Evolutionary conservation across 257 asterid genomes (phyloP).

Genomic region (Ehretia macrophylla): DNA sequence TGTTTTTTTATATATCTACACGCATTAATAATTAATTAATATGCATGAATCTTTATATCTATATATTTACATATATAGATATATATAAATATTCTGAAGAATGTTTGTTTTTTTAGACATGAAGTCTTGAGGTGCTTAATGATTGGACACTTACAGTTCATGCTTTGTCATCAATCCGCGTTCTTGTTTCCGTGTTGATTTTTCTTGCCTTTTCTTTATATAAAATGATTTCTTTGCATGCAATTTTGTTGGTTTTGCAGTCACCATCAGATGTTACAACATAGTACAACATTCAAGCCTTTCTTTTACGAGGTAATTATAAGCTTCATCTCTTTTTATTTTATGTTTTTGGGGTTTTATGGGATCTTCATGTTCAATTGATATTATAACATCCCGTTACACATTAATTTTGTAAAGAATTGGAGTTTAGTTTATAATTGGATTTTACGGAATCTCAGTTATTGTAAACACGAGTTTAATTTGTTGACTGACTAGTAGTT

Average conservation of each 20-base stretch:
- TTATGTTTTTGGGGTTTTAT: not conserved
- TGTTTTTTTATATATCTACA: not conserved
- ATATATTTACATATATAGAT: not conserved
- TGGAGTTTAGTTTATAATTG: not conserved
- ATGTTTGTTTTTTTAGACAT: conserved; percentile 16
- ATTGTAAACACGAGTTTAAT: not conserved
- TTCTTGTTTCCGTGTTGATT: conserved; percentile 30
- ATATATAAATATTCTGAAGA: not conserved
- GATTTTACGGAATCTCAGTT: not conserved
- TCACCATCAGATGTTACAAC: conserved; percentile 54
- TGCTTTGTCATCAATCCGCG: conserved; percentile 71
- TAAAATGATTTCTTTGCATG: not conserved
- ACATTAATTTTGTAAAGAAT: not conserved
- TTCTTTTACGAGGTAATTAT: conserved; percentile 12
- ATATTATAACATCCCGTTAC: not conserved
- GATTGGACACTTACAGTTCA: conserved; percentile 40
- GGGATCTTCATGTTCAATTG: not conserved
- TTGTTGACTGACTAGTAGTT: too few species aligned
- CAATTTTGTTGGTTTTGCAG: conserved; percentile 12
- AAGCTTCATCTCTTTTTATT: not conserved
- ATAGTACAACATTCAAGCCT: conserved; percentile 16
- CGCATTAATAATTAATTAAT: not conserved
- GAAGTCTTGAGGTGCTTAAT: conserved; percentile 12
- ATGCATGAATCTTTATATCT: not conserved
- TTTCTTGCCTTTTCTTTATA: conserved; percentile 10